These are phyloP conservation scores for Rheum nobile DNA, from an alignment of 148 eudicot genomes.

Conservation along the genomic window DNA sequence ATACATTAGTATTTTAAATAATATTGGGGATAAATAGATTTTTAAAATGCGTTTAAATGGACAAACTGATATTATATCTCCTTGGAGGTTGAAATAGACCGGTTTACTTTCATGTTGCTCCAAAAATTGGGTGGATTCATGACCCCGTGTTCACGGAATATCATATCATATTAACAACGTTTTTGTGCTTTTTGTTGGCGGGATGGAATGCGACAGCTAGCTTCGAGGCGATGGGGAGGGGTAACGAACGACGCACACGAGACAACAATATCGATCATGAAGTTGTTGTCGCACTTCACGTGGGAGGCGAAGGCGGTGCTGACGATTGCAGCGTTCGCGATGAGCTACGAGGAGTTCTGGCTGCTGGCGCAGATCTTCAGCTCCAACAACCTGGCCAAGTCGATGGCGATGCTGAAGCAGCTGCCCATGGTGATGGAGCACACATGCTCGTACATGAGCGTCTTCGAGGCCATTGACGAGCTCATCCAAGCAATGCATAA, in stretches of 20 bases:
- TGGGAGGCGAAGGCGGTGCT: constrained; percentile 45
- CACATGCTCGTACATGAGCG: constrained; percentile 17
- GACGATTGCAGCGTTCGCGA: constrained; percentile 33
- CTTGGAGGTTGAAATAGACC: too few relatives aligned
- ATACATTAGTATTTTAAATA: too few relatives aligned
- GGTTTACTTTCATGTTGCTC: too few relatives aligned
- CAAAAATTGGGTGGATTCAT: too few relatives aligned
- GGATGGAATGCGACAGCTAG: constrained; percentile 20
- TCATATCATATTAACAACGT: too few relatives aligned
- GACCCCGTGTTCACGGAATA: too few relatives aligned
- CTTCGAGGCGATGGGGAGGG: constrained; percentile 26
- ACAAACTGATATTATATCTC: too few relatives aligned
- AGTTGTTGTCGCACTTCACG: constrained; percentile 15
- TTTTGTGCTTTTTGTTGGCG: too few relatives aligned
- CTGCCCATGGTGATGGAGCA: constrained; percentile 25
- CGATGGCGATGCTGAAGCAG: constrained; percentile 33
- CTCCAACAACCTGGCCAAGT: constrained; percentile 32
- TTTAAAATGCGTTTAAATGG: too few relatives aligned
- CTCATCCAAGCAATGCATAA: constrained; percentile 26
- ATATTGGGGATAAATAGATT: too few relatives aligned
- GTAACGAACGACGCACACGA: constrained; percentile 22
- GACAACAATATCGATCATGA: constrained; percentile 23
- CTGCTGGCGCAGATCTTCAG: constrained; percentile 36
- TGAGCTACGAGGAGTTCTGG: constrained; percentile 43
- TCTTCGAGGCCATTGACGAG: constrained; percentile 26